Evolutionary conservation across 441 rosid genomes (phyloP), one percentile per base, ranked within the genome.

Genomic region (Populus hybrid): DNA sequence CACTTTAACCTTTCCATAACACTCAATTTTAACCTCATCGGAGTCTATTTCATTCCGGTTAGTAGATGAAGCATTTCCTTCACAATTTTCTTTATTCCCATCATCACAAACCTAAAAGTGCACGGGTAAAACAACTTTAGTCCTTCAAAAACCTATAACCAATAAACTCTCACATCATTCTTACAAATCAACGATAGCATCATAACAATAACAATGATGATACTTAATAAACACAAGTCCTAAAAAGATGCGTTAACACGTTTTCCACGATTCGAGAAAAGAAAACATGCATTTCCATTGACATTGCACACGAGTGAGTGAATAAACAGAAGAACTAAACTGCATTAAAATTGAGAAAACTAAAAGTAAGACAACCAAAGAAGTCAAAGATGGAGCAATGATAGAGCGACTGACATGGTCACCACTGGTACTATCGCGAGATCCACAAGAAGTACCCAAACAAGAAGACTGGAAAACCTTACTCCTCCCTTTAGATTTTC

Each of bases 391-490:
- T 1, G 8, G 2, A 66, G 35, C 36, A 75, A 66, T 8, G 35
- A 23, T 10, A 73, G 40, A 82, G 21, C 7, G 69, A 81, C 78
- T 70, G 32, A 89, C 97, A 89, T 81, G 86, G 30, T 76, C 21
- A 75, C 72, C 82, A 66, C 70, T 46, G 75, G 83, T 78, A 67
- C 36, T 63, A 23, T 84, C 79, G 74, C 84, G 87, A 85, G 94
- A 91, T 82, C 94, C 86, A 65, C 96, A 92, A 70, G 91, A 61
- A 34, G 88, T 67, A 40, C 96, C 87, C 72, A 94, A 90, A 72
- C 97, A 93, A 71, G 91, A 85, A 63, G 98, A 92, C 77, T 84
- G 89, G 75, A 92, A 88, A 86, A 87, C 82, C 82, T 53, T 53
- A 53, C 89, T 84, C 76, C 75, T 88, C 63, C 80, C 87, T 80